Percentiles rank a stretch among this genome's conserved stretches.
Evolutionary conservation across 2,329 filamentous ascomycete species (phyloP).

Genomic region (Clarireedia paspali): DNA sequence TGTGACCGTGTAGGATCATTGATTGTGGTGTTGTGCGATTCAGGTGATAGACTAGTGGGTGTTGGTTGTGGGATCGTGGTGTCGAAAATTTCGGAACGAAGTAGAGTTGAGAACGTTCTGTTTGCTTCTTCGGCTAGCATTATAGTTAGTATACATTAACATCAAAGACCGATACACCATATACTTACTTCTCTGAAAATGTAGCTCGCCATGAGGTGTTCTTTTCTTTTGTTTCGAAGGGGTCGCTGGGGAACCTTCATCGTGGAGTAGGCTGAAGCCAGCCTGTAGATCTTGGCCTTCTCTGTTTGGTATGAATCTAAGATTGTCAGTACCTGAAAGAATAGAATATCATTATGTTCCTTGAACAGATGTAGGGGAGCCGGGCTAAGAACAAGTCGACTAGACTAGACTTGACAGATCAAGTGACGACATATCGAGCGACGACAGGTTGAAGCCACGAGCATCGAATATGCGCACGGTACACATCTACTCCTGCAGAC

Average conservation of each 20-base stretch:
- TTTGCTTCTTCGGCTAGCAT: constrained; percentile 84
- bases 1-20: constrained; percentile 66
- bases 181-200: constrained; percentile 81
- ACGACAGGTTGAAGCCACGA: too few species aligned
- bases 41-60: constrained; percentile 53
- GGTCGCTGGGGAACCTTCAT: constrained; percentile 87
- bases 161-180: not conserved
- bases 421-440: too few species aligned
- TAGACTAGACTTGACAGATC: too few species aligned
- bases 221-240: constrained; percentile 80
- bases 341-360: too few species aligned
- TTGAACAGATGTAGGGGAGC: too few species aligned
- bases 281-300: constrained; percentile 89
- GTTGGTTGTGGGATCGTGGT: constrained; percentile 77
- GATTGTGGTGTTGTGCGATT: constrained; percentile 48
- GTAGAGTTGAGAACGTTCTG: constrained; percentile 77
- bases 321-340: constrained; percentile 17
- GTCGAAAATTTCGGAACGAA: constrained; percentile 90
- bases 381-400: too few species aligned
- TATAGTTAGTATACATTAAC: not conserved
- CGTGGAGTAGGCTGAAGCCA: constrained; percentile 84
- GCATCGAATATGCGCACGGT: too few species aligned
- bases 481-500: too few species aligned
- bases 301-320: constrained; percentile 88
- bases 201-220: constrained; percentile 78